phyloP scores from a whole-genome alignment of 495 filamentous ascomycete genomes.

The Neurospora sublineolata region DNA sequence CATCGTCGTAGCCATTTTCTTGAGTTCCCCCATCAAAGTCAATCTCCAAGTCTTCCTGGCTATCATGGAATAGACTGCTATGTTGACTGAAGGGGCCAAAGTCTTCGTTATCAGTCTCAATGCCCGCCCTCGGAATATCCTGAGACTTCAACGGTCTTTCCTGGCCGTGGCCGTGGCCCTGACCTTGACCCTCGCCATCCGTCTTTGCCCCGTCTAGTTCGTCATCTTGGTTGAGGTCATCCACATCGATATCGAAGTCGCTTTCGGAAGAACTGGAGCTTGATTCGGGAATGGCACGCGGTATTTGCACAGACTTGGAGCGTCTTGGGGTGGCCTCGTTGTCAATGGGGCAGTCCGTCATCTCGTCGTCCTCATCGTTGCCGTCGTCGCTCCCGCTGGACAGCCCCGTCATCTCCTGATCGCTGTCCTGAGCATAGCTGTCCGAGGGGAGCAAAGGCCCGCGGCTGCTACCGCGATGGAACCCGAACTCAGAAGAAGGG shows the following conservation, averaged over 20 bases:
- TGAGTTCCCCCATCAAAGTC: not conserved
- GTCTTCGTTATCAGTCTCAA: constrained; percentile 14
- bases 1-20: constrained; percentile 2
- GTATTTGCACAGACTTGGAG: constrained; percentile 1
- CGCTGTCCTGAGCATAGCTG: constrained; percentile 12
- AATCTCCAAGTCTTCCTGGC: constrained; percentile 9
- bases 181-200: constrained; percentile 13
- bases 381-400: constrained; percentile 5
- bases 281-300: not conserved
- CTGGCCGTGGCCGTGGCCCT: not conserved
- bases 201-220: constrained; percentile 23
- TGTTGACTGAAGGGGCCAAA: not conserved
- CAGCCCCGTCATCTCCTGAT: constrained; percentile 6
- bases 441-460: constrained; percentile 3
- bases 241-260: not conserved
- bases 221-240: constrained; percentile 19
- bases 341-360: not conserved
- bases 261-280: not conserved
- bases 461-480: constrained; percentile 12
- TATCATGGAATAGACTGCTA: not conserved
- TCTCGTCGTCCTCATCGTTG: constrained; percentile 8
- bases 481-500: constrained; percentile 10
- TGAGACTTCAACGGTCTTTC: constrained; percentile 15
- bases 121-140: constrained; percentile 33
- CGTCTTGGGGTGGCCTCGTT: not conserved